These are phyloP conservation scores for Cyclanthera cordifolia DNA, from an alignment of 306 rosid genomes.

Conservation along the genomic window DNA sequence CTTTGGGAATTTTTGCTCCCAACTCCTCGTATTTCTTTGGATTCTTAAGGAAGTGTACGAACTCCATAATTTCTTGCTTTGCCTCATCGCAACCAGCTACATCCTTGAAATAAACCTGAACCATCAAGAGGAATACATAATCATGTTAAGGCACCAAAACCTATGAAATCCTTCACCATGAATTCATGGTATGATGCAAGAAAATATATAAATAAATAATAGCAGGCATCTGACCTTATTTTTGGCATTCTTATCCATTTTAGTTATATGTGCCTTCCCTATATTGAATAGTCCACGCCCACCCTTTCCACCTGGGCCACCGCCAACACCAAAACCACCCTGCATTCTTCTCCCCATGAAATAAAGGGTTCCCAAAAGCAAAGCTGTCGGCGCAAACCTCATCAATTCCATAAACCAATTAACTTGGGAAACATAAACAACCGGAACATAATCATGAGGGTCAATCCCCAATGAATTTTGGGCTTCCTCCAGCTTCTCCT, in stretches of 20 bases:
- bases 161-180: too few relatives aligned
- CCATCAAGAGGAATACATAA: conserved; percentile 12
- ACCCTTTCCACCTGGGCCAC: conserved; percentile 45
- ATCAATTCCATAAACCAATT: conserved; percentile 64
- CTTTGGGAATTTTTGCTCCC: conserved; percentile 95
- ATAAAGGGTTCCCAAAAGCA: conserved; percentile 54
- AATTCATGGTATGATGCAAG: too few relatives aligned
- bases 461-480: conserved; percentile 69
- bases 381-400: conserved; percentile 63
- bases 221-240: conserved; percentile 80
- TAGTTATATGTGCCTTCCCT: conserved; percentile 80
- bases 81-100: conserved; percentile 99
- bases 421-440: conserved; percentile 59
- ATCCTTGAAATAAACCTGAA: conserved; percentile 72
- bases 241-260: conserved; percentile 80
- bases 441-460: conserved; percentile 71
- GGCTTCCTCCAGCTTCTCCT: conserved; percentile 92
- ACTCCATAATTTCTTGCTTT: conserved; percentile 91
- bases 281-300: conserved; percentile 86
- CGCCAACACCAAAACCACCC: conserved; percentile 79
- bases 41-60: conserved; percentile 87
- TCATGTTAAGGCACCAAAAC: too few relatives aligned
- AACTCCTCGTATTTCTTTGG: conserved; percentile 88
- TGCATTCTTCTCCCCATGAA: conserved; percentile 73
- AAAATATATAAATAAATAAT: too few relatives aligned